Evolutionary conservation across 225 moss, liverwort and hornwort species (phyloP).

Genomic region (Pseudoscleropodium purum): DNA sequence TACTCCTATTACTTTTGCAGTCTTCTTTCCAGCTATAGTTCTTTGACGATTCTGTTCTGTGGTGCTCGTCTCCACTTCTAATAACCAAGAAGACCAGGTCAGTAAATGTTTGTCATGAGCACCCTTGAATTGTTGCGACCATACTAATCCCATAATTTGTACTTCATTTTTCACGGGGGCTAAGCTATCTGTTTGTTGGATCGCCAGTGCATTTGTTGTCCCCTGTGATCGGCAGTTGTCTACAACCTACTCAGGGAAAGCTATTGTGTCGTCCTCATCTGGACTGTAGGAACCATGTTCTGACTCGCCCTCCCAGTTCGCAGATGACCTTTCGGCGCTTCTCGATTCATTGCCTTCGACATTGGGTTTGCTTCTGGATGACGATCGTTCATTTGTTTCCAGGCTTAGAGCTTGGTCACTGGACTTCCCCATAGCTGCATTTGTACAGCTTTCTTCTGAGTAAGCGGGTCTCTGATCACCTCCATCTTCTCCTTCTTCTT

Average conservation of each 20-base stretch:
- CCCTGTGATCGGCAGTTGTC: not conserved
- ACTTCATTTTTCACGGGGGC: not conserved
- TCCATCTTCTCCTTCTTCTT: not conserved
- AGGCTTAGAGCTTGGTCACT: not conserved
- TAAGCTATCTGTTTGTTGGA: not conserved
- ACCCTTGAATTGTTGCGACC: not conserved
- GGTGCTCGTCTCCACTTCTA: not conserved
- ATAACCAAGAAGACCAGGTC: not conserved
- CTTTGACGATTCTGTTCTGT: not conserved
- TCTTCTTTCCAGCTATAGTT: not conserved
- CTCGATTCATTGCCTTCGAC: not conserved
- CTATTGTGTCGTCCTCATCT: conserved; percentile 8
- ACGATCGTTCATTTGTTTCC: not conserved
- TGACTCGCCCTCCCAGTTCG: conserved; percentile 22
- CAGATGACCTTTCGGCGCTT: not conserved
- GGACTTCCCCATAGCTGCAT: not conserved
- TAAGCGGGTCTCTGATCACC: conserved; percentile 2
- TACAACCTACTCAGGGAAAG: not conserved
- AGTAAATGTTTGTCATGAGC: not conserved
- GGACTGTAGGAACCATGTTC: conserved; percentile 62
- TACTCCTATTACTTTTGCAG: too few relatives aligned
- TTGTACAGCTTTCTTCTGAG: conserved; percentile 48
- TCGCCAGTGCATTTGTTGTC: not conserved
- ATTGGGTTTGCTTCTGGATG: not conserved
- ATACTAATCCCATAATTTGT: not conserved